Percentiles rank a stretch among this genome's conserved stretches.
These are phyloP conservation scores for Aspergillus brasiliensis DNA, from an alignment of 2,329 filamentous ascomycete species.

Conservation along the genomic window DNA sequence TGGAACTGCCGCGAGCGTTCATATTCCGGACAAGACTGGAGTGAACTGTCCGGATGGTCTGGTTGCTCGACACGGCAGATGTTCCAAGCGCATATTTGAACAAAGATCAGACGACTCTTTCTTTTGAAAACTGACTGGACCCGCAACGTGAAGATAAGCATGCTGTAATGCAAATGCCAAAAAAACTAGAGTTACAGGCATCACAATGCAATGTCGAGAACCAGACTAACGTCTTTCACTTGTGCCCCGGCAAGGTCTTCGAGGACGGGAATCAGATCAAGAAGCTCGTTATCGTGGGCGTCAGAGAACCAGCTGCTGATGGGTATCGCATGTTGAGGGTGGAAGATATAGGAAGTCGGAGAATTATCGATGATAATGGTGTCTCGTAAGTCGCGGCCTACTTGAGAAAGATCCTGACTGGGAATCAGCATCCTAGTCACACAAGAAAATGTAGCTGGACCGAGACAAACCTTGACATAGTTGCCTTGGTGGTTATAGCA, in stretches of 20 bases:
- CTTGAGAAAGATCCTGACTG: conserved; percentile 83
- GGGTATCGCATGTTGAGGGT: conserved; percentile 96
- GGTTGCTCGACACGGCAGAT: conserved; percentile 5
- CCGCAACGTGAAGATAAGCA: conserved; percentile 18
- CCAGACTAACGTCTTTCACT: conserved; percentile 93
- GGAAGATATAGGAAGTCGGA: conserved; percentile 98
- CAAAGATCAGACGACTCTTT: conserved; percentile 11
- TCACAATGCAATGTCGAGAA: conserved; percentile 82
- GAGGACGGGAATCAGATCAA: conserved; percentile 96
- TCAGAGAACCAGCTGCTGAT: conserved; percentile 99
- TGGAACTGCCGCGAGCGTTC: neutral
- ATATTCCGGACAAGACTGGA: neutral
- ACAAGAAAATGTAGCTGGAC: neutral
- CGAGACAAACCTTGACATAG: conserved; percentile 74
- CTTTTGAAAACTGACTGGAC: conserved; percentile 14
- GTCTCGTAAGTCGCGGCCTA: conserved; percentile 91
- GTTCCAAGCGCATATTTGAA: neutral
- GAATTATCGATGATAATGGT: conserved; percentile 99
- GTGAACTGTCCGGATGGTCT: neutral
- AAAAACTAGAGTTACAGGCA: conserved; percentile 31
- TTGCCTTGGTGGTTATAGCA: conserved; percentile 99
- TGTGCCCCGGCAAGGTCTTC: conserved; percentile 89
- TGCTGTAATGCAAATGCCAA: conserved; percentile 34
- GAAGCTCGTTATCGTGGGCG: conserved; percentile 96
- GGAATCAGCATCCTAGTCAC: conserved; percentile 15